phyloP scores from a whole-genome alignment of 768 basidiomycete species.

The Butyriboletus loyo region DNA sequence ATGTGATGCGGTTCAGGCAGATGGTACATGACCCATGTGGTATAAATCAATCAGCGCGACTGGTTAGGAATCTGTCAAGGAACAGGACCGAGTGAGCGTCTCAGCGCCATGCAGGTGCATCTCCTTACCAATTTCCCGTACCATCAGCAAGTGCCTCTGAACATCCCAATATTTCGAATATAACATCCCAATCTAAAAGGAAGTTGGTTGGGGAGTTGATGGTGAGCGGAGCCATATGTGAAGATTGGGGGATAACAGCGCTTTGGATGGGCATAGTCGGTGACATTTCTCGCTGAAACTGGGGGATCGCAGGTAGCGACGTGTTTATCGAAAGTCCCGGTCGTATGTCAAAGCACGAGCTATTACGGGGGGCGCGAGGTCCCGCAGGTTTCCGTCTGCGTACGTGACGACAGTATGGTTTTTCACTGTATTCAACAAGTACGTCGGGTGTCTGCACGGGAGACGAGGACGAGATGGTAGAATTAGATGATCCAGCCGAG shows the following conservation, averaged over 20 bases:
- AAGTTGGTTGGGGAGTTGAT: constrained; percentile 16
- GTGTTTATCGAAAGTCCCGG: constrained; percentile 20
- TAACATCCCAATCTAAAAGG: constrained; percentile 30
- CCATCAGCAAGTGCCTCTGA: background rate
- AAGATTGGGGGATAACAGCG: background rate
- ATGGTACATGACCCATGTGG: constrained; percentile 3
- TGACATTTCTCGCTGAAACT: background rate
- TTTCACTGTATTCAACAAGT: constrained; percentile 5
- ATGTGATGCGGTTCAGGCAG: constrained; percentile 1
- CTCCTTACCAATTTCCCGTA: constrained; percentile 12
- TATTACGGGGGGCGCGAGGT: constrained; percentile 23
- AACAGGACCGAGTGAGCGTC: background rate
- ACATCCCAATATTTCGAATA: constrained; percentile 29
- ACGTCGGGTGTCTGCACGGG: constrained; percentile 3
- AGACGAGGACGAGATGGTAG: constrained; percentile 9
- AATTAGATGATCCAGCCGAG: constrained; percentile 14
- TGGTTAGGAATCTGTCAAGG: constrained; percentile 1
- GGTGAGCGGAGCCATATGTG: constrained; percentile 3
- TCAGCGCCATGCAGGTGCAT: background rate
- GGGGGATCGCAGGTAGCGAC: constrained; percentile 6
- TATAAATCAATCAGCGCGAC: constrained; percentile 1
- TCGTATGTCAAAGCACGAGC: constrained; percentile 2
- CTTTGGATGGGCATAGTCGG: constrained; percentile 1
- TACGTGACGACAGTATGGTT: background rate
- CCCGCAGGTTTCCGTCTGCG: constrained; percentile 25